Percentiles rank a stretch among this genome's conserved stretches.
Conservation (phyloP, 2,329 filamentous ascomycete species). For the Microcyclosporella mali region DNA sequence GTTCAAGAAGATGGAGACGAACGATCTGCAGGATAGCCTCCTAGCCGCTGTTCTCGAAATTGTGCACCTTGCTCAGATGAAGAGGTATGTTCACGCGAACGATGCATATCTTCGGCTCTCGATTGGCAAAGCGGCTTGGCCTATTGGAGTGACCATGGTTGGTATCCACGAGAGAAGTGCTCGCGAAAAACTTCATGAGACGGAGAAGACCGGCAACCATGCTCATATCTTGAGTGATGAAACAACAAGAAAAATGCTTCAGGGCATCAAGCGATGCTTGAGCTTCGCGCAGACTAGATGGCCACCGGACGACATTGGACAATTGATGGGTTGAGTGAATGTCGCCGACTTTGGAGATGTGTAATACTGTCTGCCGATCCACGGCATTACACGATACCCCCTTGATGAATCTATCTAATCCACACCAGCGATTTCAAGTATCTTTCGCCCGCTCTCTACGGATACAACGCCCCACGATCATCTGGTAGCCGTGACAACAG, state of each 20-base stretch:
- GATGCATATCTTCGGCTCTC: constrained; percentile 88
- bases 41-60: constrained; percentile 84
- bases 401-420: too few relatives aligned
- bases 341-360: too few relatives aligned
- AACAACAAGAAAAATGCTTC: constrained; percentile 87
- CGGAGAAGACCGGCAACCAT: constrained; percentile 52
- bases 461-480: too few relatives aligned
- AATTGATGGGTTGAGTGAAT: constrained; percentile 73
- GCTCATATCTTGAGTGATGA: constrained; percentile 98
- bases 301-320: constrained; percentile 85
- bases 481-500: too few relatives aligned
- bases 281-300: constrained; percentile 96
- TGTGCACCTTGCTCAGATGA: constrained; percentile 79
- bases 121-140: constrained; percentile 73
- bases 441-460: too few relatives aligned
- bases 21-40: constrained; percentile 65
- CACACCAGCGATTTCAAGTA: too few relatives aligned
- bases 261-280: constrained; percentile 94
- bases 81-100: constrained; percentile 92
- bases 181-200: constrained; percentile 86
- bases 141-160: constrained; percentile 99
- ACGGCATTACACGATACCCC: too few relatives aligned
- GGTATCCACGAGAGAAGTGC: constrained; percentile 97
- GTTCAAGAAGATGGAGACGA: constrained; percentile 81
- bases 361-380: too few relatives aligned